Evolutionary conservation across 805 yeast species (phyloP).

Genomic region (Cyberlindnera americana): DNA sequence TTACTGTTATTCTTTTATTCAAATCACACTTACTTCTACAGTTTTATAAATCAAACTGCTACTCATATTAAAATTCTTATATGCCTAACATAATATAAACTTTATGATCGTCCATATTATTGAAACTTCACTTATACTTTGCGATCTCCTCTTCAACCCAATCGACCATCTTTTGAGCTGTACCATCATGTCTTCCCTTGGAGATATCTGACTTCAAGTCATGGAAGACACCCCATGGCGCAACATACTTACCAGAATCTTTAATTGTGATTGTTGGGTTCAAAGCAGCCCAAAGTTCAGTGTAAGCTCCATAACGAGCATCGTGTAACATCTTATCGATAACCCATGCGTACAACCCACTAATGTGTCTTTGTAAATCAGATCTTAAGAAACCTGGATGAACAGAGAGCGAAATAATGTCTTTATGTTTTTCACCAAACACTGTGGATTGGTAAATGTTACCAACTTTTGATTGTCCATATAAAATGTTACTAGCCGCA

Average conservation of each 20-base stretch:
- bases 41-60: no score
- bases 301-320: slow-evolving; percentile 37
- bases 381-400: slow-evolving; percentile 42
- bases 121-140: background rate
- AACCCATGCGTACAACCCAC: background rate
- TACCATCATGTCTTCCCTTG: slow-evolving; percentile 30
- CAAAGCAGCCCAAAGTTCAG: slow-evolving; percentile 43
- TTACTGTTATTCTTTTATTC: no score
- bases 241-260: slow-evolving; percentile 35
- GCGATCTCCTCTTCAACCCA: slow-evolving; percentile 30
- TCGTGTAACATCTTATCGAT: slow-evolving; percentile 3
- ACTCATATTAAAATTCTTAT: no score
- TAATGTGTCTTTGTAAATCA: slow-evolving; percentile 31
- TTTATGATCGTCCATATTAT: no score
- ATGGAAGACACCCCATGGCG: slow-evolving; percentile 44
- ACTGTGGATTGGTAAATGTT: slow-evolving; percentile 33
- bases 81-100: no score
- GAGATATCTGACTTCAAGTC: slow-evolving; percentile 34
- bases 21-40: no score
- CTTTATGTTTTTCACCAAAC: slow-evolving; percentile 32
- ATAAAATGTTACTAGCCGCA: background rate
- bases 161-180: slow-evolving; percentile 33
- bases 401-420: slow-evolving; percentile 33
- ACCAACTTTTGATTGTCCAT: slow-evolving; percentile 44
- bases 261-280: slow-evolving; percentile 33